A percentile compares a stretch with the other conserved stretches of the same genome.
phyloP scores from a whole-genome alignment of 2,329 filamentous ascomycete species.

The Hyphodiscus sp. region DNA sequence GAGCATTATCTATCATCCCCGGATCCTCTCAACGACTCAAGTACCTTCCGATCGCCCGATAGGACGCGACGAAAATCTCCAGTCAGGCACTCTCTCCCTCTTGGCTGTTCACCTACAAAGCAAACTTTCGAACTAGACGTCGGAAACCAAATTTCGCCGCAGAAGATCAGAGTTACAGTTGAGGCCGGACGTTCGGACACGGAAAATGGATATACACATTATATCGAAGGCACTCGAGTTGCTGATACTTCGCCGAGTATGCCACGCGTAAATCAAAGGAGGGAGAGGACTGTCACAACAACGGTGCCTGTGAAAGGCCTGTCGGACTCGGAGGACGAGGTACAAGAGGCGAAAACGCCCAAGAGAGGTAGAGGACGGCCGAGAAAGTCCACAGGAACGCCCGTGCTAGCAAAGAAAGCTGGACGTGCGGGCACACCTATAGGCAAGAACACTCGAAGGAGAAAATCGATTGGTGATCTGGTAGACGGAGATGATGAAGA shows the following conservation, averaged over 20 bases:
- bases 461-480: slow-evolving; percentile 22
- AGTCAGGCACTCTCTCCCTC: slow-evolving; percentile 19
- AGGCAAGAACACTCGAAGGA: slow-evolving; percentile 16
- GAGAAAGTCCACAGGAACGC: slow-evolving; percentile 35
- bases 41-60: slow-evolving; percentile 21
- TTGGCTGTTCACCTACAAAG: slow-evolving; percentile 28
- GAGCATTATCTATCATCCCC: slow-evolving; percentile 24
- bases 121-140: slow-evolving; percentile 31
- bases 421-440: slow-evolving; percentile 20
- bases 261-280: slow-evolving; percentile 10
- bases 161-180: slow-evolving; percentile 31
- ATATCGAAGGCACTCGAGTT: slow-evolving; percentile 6
- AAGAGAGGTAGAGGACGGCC: slow-evolving; percentile 36
- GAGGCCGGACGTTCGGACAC: slow-evolving; percentile 27
- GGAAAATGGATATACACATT: slow-evolving; percentile 19
- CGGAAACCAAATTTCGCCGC: slow-evolving; percentile 28
- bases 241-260: slow-evolving; percentile 14
- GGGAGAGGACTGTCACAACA: slow-evolving; percentile 27
- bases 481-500: slow-evolving; percentile 23
- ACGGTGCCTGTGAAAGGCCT: slow-evolving; percentile 29
- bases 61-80: slow-evolving; percentile 22
- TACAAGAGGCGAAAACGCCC: slow-evolving; percentile 29
- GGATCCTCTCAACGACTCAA: slow-evolving; percentile 29
- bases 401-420: slow-evolving; percentile 29
- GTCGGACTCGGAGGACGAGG: slow-evolving; percentile 26